These are phyloP conservation scores for Penicillium sp. DNA, from an alignment of 2,329 filamentous ascomycete genomes.

Conservation along the genomic window DNA sequence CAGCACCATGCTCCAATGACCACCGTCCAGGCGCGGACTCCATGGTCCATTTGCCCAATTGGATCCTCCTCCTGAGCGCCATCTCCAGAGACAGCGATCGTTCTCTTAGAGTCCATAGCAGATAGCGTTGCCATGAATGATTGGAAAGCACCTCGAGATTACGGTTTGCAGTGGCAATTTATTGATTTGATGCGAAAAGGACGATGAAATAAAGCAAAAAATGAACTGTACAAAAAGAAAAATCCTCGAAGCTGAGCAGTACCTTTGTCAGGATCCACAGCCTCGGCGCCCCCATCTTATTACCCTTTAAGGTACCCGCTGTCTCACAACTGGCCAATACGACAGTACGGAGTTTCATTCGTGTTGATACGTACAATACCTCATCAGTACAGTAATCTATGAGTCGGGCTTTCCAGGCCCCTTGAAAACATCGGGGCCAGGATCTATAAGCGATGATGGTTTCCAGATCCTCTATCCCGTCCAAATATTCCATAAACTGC, in stretches of 20 bases:
- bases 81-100: too few species aligned
- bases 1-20: constrained; percentile 44
- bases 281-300: background rate
- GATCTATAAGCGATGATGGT: too few species aligned
- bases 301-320: background rate
- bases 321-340: background rate
- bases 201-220: background rate
- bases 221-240: background rate
- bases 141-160: background rate
- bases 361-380: too few species aligned
- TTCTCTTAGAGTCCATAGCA: background rate
- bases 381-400: background rate
- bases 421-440: background rate
- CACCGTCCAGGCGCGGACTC: too few species aligned
- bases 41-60: too few species aligned
- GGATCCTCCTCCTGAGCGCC: too few species aligned
- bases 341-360: too few species aligned
- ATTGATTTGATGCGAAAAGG: background rate
- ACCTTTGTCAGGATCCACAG: background rate
- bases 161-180: background rate
- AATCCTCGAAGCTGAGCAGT: background rate
- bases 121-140: background rate
- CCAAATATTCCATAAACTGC: too few species aligned
- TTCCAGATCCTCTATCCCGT: too few species aligned
- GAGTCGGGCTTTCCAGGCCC: too few species aligned